phyloP scores from a whole-genome alignment of 192 early-diverging fungal species.

The Linnemannia hyalina region DNA sequence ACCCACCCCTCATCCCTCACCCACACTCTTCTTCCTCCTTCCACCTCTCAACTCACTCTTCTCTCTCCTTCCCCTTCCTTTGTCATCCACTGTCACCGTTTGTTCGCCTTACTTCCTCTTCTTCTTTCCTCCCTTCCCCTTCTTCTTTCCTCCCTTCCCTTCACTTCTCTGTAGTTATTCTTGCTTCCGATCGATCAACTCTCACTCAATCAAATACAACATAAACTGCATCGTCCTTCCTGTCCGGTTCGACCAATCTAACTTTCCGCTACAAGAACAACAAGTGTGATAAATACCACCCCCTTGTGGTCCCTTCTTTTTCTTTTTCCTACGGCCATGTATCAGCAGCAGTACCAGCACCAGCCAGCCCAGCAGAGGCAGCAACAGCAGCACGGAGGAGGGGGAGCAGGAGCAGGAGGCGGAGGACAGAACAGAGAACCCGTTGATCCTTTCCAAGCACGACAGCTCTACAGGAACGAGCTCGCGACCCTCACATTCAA shows the following conservation, averaged over 20 bases:
- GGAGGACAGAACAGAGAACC: conserved; percentile 18
- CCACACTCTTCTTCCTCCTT: not conserved
- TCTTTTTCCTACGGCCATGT: not conserved
- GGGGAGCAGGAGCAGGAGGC: not conserved
- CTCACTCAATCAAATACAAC: too few relatives aligned
- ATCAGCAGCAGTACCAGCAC: conserved; percentile 38
- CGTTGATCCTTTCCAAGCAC: conserved; percentile 49
- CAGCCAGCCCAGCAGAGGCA: conserved; percentile 15
- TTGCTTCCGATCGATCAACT: too few relatives aligned
- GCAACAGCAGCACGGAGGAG: conserved; percentile 9
- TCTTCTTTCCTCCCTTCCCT: not conserved
- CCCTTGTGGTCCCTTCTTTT: not conserved
- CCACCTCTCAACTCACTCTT: too few relatives aligned
- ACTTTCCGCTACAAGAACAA: not conserved
- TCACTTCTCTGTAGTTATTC: not conserved
- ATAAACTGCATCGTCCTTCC: too few relatives aligned
- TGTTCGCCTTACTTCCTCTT: not conserved
- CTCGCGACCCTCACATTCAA: conserved; percentile 91
- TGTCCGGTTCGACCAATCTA: too few relatives aligned
- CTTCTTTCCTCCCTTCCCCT: not conserved
- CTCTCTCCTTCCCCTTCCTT: not conserved
- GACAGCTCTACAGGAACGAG: conserved; percentile 71
- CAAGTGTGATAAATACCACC: not conserved
- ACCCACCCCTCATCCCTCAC: too few relatives aligned
- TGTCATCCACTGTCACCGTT: not conserved